Percentiles rank a stretch among this genome's conserved stretches.
phyloP scores from a whole-genome alignment of 257 asterid species.

The Forsythia viridissima region DNA sequence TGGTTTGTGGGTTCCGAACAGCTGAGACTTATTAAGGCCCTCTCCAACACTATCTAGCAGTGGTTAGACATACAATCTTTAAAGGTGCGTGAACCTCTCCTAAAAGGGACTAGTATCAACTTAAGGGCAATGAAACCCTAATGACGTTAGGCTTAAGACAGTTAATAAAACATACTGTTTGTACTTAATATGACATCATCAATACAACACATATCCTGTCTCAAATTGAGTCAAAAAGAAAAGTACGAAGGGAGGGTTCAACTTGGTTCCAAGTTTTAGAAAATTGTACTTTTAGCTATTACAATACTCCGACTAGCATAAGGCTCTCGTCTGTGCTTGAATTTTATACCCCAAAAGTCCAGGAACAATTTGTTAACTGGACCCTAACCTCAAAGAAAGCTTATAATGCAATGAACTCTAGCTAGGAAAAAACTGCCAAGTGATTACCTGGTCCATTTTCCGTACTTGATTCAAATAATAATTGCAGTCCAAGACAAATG shows the following conservation, averaged over 20 bases:
- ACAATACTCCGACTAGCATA: neutral
- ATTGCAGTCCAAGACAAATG: constrained; percentile 96
- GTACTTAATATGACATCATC: neutral
- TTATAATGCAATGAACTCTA: neutral
- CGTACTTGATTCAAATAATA: constrained; percentile 92
- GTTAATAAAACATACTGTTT: neutral
- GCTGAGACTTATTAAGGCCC: neutral
- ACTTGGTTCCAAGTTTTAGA: neutral
- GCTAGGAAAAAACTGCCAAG: neutral
- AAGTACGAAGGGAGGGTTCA: neutral
- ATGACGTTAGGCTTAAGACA: too few relatives aligned
- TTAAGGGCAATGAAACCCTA: neutral
- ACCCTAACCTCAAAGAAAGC: neutral
- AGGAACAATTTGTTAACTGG: neutral
- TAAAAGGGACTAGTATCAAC: neutral
- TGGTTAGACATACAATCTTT: neutral
- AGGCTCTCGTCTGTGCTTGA: neutral
- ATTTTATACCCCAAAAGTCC: neutral
- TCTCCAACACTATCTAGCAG: neutral
- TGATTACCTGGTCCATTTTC: constrained; percentile 89
- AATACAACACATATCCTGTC: neutral
- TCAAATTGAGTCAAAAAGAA: neutral
- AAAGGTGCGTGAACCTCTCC: neutral
- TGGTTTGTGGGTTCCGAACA: neutral
- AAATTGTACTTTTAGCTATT: neutral